Evolutionary conservation across 495 filamentous ascomycete species (phyloP), one percentile per base, ranked within the genome.

Genomic region (Aspergillus olivimuriae): DNA sequence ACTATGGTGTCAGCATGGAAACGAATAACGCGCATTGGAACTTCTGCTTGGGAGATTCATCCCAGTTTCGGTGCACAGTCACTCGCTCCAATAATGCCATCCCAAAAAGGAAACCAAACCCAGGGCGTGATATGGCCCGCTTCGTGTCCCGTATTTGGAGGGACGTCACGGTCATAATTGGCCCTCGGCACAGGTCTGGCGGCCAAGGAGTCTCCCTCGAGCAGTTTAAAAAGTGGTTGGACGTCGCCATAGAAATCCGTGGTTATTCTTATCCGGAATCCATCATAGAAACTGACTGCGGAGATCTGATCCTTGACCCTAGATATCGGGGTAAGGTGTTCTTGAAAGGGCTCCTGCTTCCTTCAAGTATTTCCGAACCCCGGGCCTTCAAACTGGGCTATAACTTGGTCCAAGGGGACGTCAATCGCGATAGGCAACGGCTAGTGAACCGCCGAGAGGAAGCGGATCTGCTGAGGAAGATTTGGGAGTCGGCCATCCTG

Each of bases 351-450:
- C 19, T 57, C 2, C 42, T 46, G 4, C 34, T 51, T 47, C 31
- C 46, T 32, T 16, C 19, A 15, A 11, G 3, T 7, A 17, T n/a
- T 14, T 42, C 11, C 34, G 46, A 44, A 12, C 9, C 37, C n/a
- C 19, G 37, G 14, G 8, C 18, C 11, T 45, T 48, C 20, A 52
- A 57, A 33, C 46, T 53, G 43, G 40, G 51, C 1, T 61, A 61
- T 36, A 52, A 61, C 23, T 50, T 55, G 15, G 16, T 26, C 9
- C 21, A 38, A 24, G 51, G 55, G 2, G 19, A 38, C 5, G 44
- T 58, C 3, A 57, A 57, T 40, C 46, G 57, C 3, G 55, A 61
- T 39, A 35, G 57, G 20, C 31, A 58, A 12, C 23, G 38, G 11
- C 11, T 58, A 33, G 14, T 37, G 4, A 30, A 47, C 40, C 16